Evolutionary conservation across 2,329 filamentous ascomycete genomes (phyloP), one percentile per base, ranked within the genome.

Genomic region (Paracorniculantispora psalliotae): DNA sequence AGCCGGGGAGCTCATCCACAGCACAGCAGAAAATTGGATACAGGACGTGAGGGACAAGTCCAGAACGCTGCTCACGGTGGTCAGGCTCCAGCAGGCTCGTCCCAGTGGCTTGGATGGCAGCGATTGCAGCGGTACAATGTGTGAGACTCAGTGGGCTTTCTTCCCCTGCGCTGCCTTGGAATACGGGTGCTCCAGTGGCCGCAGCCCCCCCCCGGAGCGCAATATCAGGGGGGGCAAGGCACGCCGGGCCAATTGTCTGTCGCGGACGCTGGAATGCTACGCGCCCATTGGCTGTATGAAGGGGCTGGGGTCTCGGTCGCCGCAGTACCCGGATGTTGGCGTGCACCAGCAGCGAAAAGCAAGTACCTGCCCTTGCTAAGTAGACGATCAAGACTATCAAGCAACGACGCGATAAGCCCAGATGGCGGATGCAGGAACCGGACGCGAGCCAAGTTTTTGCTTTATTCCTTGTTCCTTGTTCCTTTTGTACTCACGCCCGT

Each of bases 161-260:
- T 19, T 54, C 6, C 37, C 37, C 50, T 15, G 37, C 41, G 35
- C 37, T 43, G 51, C 51, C 51, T 54, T 30, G 37, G 25, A 41
- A 28, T 9, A 21, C 6, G n/a, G 6, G 13, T 46, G 26, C 17
- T 21, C 17, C n/a, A 30, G 46, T 10, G 44, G 19, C 21, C 26
- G 41, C 12, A 12, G 30, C 12, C 15, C 33, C 30, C 30, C 41
- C 39, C 19, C 25, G n/a, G 33, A n/a, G n/a, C n/a, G n/a, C n/a
- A n/a, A n/a, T n/a, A n/a, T n/a, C n/a, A n/a, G n/a, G n/a, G n/a
- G n/a, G n/a, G 33, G 37, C 57, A 63, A 65, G 65, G 65, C 65
- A 66, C 59, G 60, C 62, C 64, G 63, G 60, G 64, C 68, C n/a
- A n/a, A 68, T 67, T 70, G 59, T 61, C 44, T 61, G 50, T 28